Conservation (phyloP, 129 eudicot species). For the Flaveria robusta region DNA sequence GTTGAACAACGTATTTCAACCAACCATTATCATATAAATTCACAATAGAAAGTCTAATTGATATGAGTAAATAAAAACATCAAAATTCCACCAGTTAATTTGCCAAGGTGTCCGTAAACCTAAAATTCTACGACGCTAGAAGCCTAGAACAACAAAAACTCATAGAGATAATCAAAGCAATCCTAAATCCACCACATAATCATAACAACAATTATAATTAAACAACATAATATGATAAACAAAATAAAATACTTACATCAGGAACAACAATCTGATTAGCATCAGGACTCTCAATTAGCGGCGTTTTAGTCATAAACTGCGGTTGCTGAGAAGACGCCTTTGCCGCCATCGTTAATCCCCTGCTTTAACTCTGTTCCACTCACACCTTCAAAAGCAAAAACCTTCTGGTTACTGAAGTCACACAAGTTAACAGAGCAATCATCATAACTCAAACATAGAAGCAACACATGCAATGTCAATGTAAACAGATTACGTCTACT, state of each 20-base stretch:
- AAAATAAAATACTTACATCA: slow-evolving; percentile 49
- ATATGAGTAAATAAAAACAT: slow-evolving; percentile 1
- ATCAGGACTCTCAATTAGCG: slow-evolving; percentile 62
- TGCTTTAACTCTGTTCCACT: slow-evolving; percentile 42
- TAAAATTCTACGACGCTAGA: background rate
- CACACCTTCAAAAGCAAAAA: slow-evolving; percentile 8
- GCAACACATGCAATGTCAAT: slow-evolving; percentile 18
- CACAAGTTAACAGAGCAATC: slow-evolving; percentile 14
- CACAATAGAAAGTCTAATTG: background rate
- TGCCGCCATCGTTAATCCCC: slow-evolving; percentile 43
- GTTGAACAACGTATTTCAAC: background rate
- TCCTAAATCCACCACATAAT: slow-evolving; percentile 1
- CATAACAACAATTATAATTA: background rate
- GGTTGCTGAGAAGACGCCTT: slow-evolving; percentile 37
- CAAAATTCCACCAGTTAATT: background rate
- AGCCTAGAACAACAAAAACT: background rate
- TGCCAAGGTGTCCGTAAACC: background rate
- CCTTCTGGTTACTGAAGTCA: slow-evolving; percentile 3
- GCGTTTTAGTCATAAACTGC: slow-evolving; percentile 77
- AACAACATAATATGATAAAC: background rate
- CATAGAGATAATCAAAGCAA: background rate
- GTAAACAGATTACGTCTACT: slow-evolving; percentile 9
- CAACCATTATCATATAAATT: background rate
- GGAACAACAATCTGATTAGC: slow-evolving; percentile 81
- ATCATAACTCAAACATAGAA: background rate